Base-by-base conservation (phyloP, 371 early-diverging fungal species). In the Catenaria anguillulae region DNA sequence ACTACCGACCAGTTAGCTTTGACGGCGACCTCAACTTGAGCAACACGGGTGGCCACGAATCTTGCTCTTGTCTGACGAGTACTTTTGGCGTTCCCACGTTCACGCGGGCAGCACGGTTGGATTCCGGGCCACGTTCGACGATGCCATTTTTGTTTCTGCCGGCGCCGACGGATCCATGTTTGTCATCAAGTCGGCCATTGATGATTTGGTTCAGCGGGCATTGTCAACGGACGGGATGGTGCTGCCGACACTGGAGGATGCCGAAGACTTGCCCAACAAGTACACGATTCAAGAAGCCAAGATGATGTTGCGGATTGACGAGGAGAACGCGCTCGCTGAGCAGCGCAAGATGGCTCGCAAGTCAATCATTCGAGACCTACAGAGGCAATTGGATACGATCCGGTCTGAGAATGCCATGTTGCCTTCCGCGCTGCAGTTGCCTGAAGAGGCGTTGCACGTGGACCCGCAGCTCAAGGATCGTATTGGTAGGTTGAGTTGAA, bases 271-370 rank as follows among this genome's bases (percentile, higher is more conserved):
- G 34, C 15, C 33, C 43, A 66, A 36, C 36, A 66, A 67, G 21
- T 80, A 78, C 67, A 69, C 71, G 17, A 68, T 80, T 33, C 76
- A 80, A 60, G 78, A 78, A 60, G 66, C 67, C 19, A 78, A 78
- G 60, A 55, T 68, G 37, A 65, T 67, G 61, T 55, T 74, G 0
- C 34, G 73, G 17, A 55, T 46, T 31, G 75, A 77, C 23, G 71
- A 75, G 55, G 75, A 75, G 33, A 68, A 68, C 33, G 61, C 64
- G 15, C 50, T 60, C 13, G 56, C 62, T 0, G 62, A 42, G 10
- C 55, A 62, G 6, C 35, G 48, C 26, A 58, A 65, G 31, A 26
- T 13, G 12, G 52, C 31, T 10, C 26, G 52, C 15, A 26, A 29
- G 15, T 26, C 52, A 10, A 26, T 12, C 29, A 1, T 50, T 15